These are phyloP conservation scores for Knufia petricola DNA, from an alignment of 2,329 filamentous ascomycete genomes.

Conservation along the genomic window DNA sequence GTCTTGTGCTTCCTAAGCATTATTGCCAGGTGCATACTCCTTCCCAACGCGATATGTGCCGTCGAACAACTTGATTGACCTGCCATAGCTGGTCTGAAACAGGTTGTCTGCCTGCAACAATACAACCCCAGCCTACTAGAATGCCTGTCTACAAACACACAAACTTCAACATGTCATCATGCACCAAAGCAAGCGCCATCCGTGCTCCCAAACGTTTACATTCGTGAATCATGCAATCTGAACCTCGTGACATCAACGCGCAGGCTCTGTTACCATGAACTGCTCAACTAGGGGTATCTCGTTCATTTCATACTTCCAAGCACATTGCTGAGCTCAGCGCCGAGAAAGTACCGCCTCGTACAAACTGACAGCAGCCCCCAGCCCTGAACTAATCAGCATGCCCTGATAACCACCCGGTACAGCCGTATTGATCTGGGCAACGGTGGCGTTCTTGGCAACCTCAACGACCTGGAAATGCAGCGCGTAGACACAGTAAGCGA, in stretches of 20 bases:
- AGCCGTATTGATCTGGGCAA: constrained; percentile 30
- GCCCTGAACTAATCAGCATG: constrained; percentile 33
- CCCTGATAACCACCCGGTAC: constrained; percentile 32
- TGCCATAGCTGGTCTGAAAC: too few species aligned
- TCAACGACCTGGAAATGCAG: constrained; percentile 34
- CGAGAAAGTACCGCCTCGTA: constrained; percentile 34
- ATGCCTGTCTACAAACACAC: too few species aligned
- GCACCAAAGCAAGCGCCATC: not conserved
- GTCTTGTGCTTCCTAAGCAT: not conserved
- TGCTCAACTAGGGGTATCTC: not conserved
- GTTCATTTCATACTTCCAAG: not conserved
- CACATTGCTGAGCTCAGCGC: not conserved
- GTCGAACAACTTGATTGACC: too few species aligned
- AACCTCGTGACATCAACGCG: not conserved
- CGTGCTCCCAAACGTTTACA: not conserved
- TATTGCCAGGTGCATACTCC: too few species aligned
- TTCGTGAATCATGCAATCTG: constrained; percentile 4
- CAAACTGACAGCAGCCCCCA: constrained; percentile 34
- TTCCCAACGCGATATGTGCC: too few species aligned
- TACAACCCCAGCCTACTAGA: too few species aligned
- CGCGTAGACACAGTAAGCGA: constrained; percentile 71
- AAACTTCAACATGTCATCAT: too few species aligned
- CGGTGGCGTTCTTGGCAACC: constrained; percentile 28
- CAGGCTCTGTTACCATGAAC: not conserved
- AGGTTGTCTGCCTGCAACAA: too few species aligned